Evolutionary conservation across 2,329 filamentous ascomycete species (phyloP).

Genomic region (Colletotrichum magnum): DNA sequence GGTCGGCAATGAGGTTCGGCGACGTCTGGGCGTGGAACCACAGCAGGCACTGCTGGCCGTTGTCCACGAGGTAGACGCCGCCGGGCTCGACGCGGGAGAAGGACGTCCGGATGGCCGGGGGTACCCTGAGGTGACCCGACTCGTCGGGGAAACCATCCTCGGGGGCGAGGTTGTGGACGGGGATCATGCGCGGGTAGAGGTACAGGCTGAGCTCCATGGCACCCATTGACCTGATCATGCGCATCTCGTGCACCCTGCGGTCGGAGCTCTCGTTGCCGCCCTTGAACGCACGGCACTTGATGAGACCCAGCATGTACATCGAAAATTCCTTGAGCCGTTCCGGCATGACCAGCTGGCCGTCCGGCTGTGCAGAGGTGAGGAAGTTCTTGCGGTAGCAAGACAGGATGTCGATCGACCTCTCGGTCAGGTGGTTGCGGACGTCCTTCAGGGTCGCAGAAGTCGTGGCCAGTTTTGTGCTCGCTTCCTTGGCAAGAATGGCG

Average conservation of each 20-base stretch:
- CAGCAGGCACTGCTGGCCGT: conserved; percentile 90
- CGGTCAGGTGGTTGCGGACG: conserved; percentile 84
- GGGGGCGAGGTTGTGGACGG: conserved; percentile 89
- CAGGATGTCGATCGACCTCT: conserved; percentile 93
- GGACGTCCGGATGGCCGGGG: conserved; percentile 82
- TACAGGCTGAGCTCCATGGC: conserved; percentile 89
- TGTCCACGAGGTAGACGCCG: conserved; percentile 94
- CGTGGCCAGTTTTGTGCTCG: conserved; percentile 83
- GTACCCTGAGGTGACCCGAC: conserved; percentile 89
- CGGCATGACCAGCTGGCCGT: conserved; percentile 93
- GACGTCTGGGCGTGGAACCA: conserved; percentile 96
- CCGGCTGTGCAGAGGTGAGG: conserved; percentile 84
- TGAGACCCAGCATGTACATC: conserved; percentile 93
- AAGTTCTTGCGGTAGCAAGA: conserved; percentile 95
- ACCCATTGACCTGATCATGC: conserved; percentile 91
- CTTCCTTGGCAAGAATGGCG: conserved; percentile 91
- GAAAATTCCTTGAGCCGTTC: conserved; percentile 96
- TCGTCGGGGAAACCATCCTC: conserved; percentile 95
- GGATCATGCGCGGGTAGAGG: conserved; percentile 93
- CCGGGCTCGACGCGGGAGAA: conserved; percentile 93
- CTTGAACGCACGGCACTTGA: conserved; percentile 95
- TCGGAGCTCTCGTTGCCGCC: conserved; percentile 92
- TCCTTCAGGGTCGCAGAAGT: conserved; percentile 84
- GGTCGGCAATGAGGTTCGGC: conserved; percentile 89
- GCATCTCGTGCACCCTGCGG: conserved; percentile 90